A percentile compares a stretch with the other conserved stretches of the same genome.
phyloP scores from a whole-genome alignment of 345 rosid species.

The Triadica sebifera region DNA sequence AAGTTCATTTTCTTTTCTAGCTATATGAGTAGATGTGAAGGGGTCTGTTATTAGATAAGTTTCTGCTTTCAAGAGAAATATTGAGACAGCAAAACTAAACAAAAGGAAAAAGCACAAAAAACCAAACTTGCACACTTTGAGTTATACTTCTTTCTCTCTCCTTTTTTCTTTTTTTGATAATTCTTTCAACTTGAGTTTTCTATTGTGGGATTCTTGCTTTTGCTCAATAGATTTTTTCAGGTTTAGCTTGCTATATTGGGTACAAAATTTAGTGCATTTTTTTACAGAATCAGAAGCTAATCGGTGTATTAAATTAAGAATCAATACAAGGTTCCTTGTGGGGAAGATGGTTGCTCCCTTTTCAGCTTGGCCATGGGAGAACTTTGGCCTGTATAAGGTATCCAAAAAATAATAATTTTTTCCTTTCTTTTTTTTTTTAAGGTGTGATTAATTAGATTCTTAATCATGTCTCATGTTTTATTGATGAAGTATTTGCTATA shows the following conservation, averaged over 20 bases:
- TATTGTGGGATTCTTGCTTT: background rate
- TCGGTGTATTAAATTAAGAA: background rate
- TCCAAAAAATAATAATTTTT: background rate
- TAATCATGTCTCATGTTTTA: background rate
- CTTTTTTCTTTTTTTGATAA: background rate
- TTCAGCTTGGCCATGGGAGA: constrained; percentile 92
- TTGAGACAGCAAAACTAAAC: background rate
- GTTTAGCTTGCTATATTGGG: background rate
- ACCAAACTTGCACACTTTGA: background rate
- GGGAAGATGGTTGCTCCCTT: constrained; percentile 47
- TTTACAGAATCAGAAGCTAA: background rate
- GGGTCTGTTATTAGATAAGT: background rate
- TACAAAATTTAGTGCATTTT: background rate
- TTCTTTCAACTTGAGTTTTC: background rate
- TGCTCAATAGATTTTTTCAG: no score
- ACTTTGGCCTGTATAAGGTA: constrained; percentile 79
- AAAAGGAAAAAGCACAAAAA: no score
- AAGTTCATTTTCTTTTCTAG: background rate
- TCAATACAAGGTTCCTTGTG: background rate
- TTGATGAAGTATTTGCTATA: constrained; percentile 63
- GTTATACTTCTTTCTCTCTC: background rate
- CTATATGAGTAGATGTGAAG: constrained; percentile 13
- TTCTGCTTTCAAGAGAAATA: no score
- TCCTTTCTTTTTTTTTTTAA: no score
- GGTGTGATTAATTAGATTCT: background rate